Evolutionary conservation across 495 filamentous ascomycete species (phyloP).

Genomic region (Cudoniella acicularis): DNA sequence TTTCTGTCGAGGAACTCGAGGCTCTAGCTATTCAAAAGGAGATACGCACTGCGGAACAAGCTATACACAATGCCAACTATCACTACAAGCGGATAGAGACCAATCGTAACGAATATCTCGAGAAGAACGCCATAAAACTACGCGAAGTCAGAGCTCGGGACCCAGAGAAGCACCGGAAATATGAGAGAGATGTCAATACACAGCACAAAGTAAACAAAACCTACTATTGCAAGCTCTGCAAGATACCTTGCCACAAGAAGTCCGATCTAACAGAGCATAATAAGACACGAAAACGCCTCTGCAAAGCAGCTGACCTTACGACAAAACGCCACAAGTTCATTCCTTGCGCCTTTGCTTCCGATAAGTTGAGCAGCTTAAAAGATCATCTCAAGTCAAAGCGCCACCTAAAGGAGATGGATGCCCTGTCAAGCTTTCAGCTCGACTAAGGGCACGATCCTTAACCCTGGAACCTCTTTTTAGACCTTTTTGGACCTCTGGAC

Average conservation of each 20-base stretch:
- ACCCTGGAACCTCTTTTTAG: not conserved
- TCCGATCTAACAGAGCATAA: not conserved
- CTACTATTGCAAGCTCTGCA: slow-evolving; percentile 1
- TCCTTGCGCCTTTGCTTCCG: not conserved
- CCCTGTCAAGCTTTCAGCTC: slow-evolving; percentile 15
- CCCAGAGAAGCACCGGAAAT: slow-evolving; percentile 3
- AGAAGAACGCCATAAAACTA: not conserved
- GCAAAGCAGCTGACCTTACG: not conserved
- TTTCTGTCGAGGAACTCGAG: slow-evolving; percentile 5
- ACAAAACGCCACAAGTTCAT: not conserved
- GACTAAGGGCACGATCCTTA: slow-evolving; percentile 9
- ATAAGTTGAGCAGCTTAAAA: not conserved
- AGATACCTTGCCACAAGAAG: not conserved
- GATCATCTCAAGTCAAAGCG: slow-evolving; percentile 1
- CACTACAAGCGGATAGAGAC: slow-evolving; percentile 5
- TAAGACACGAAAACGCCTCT: not conserved
- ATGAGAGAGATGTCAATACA: not conserved
- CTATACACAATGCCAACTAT: slow-evolving; percentile 1
- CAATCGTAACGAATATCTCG: slow-evolving; percentile 9
- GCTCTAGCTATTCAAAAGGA: not conserved
- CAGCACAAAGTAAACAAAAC: not conserved
- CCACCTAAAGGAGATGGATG: slow-evolving; percentile 4
- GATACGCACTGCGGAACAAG: not conserved
- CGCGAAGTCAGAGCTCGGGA: not conserved
- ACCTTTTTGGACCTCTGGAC: slow-evolving; percentile 26